phyloP scores from a whole-genome alignment of 2,329 filamentous ascomycete species.

The Beauveria sp. region DNA sequence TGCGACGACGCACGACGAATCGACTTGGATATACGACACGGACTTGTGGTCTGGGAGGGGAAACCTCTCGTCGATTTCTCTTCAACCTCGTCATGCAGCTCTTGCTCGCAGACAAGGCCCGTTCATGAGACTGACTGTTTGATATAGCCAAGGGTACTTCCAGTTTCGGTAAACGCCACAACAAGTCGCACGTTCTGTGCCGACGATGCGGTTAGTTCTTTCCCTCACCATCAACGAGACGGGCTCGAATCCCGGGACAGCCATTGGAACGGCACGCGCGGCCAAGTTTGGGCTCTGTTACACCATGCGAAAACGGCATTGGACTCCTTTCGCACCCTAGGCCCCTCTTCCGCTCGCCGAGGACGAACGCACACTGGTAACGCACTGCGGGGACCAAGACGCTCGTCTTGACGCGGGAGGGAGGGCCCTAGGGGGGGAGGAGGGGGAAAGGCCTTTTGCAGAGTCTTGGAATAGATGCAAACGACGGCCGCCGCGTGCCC shows the following conservation, averaged over 20 bases:
- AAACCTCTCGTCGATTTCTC: constrained; percentile 1
- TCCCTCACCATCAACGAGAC: not conserved
- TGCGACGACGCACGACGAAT: not conserved
- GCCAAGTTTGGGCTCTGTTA: not conserved
- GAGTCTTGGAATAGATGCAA: not conserved
- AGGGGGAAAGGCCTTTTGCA: not conserved
- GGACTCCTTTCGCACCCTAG: too few species aligned
- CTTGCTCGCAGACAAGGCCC: not conserved
- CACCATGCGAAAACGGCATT: too few species aligned
- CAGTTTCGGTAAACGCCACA: constrained; percentile 65
- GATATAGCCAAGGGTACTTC: constrained; percentile 49
- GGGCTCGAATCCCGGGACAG: not conserved
- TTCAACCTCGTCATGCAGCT: not conserved
- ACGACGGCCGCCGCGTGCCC: not conserved
- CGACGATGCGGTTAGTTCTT: constrained; percentile 85
- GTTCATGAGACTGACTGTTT: constrained; percentile 14
- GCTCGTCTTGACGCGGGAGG: not conserved
- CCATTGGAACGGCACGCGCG: not conserved
- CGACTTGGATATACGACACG: not conserved
- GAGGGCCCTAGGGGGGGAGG: not conserved
- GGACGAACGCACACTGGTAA: not conserved
- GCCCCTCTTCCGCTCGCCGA: not conserved
- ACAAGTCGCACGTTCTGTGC: constrained; percentile 98
- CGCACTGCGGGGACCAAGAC: too few species aligned
- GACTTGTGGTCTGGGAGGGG: not conserved